These are phyloP conservation scores for Beauveria brongniartii DNA, from an alignment of 2,329 filamentous ascomycete species.

Conservation along the genomic window DNA sequence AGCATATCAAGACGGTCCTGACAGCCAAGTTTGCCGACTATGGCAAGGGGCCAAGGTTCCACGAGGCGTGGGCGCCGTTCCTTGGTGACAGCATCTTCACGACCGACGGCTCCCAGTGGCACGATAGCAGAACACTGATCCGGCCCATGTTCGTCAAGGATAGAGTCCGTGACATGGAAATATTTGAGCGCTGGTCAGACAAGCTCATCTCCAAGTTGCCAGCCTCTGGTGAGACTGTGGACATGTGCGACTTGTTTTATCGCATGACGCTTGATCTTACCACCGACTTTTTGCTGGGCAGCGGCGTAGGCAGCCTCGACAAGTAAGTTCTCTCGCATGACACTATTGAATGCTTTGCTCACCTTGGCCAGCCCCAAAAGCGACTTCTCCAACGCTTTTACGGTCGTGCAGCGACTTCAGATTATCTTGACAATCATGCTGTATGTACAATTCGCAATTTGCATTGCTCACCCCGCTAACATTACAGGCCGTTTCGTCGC, in stretches of 20 bases:
- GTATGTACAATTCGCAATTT: slow-evolving; percentile 18
- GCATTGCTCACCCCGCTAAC: neutral
- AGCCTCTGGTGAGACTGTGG: slow-evolving; percentile 42
- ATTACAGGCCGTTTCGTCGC: slow-evolving; percentile 45
- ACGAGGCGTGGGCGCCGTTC: slow-evolving; percentile 35
- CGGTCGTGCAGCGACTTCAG: slow-evolving; percentile 60
- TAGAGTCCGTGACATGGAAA: slow-evolving; percentile 40
- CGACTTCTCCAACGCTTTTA: slow-evolving; percentile 62
- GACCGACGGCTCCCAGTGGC: slow-evolving; percentile 44
- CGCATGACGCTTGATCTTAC: slow-evolving; percentile 58
- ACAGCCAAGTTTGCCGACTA: slow-evolving; percentile 50
- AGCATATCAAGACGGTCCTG: slow-evolving; percentile 49
- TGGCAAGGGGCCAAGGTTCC: slow-evolving; percentile 36
- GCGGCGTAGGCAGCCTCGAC: slow-evolving; percentile 40
- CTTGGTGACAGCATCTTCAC: slow-evolving; percentile 51
- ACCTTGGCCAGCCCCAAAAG: slow-evolving; percentile 38
- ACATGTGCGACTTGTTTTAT: slow-evolving; percentile 57
- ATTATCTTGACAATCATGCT: slow-evolving; percentile 47
- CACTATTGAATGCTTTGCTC: neutral
- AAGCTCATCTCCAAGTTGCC: slow-evolving; percentile 53
- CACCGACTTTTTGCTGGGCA: slow-evolving; percentile 60
- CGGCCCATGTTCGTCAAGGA: slow-evolving; percentile 44
- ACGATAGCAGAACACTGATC: slow-evolving; percentile 43
- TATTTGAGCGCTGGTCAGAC: slow-evolving; percentile 52
- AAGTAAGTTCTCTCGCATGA: slow-evolving; percentile 21